Evolutionary conservation across 192 early-diverging fungal species (phyloP).

Genomic region (Coemansia sp.): DNA sequence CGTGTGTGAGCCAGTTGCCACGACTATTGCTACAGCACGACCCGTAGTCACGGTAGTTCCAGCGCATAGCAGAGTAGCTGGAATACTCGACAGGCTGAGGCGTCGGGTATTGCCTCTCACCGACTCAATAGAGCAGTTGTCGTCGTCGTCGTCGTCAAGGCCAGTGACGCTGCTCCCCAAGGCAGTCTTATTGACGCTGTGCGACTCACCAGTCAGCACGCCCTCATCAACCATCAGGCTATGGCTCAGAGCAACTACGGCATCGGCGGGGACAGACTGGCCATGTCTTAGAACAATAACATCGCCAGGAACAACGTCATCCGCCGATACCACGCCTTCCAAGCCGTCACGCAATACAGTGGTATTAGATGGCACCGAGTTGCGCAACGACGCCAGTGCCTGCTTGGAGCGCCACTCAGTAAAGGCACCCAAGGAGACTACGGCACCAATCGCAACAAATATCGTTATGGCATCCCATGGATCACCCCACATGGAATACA

Average conservation of each 20-base stretch:
- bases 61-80: constrained; percentile 25
- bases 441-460: constrained; percentile 14
- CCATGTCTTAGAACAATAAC: constrained; percentile 79
- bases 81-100: not conserved
- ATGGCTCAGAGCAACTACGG: constrained; percentile 67
- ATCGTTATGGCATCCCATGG: constrained; percentile 33
- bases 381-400: constrained; percentile 25
- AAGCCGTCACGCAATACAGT: constrained; percentile 32
- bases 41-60: constrained; percentile 37
- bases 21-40: constrained; percentile 29
- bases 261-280: constrained; percentile 88
- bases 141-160: not conserved
- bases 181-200: constrained; percentile 27
- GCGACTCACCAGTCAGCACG: constrained; percentile 85
- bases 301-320: constrained; percentile 61
- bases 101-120: not conserved
- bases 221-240: constrained; percentile 81
- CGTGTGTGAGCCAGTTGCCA: constrained; percentile 31
- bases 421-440: constrained; percentile 17
- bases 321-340: constrained; percentile 27
- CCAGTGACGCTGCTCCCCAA: constrained; percentile 8
- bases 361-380: constrained; percentile 35
- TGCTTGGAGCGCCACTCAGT: constrained; percentile 38
- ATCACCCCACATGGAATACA: constrained; percentile 48
- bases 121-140: not conserved